phyloP scores from a whole-genome alignment of 2,329 filamentous ascomycete species.

The Dactylellina leptospora region DNA sequence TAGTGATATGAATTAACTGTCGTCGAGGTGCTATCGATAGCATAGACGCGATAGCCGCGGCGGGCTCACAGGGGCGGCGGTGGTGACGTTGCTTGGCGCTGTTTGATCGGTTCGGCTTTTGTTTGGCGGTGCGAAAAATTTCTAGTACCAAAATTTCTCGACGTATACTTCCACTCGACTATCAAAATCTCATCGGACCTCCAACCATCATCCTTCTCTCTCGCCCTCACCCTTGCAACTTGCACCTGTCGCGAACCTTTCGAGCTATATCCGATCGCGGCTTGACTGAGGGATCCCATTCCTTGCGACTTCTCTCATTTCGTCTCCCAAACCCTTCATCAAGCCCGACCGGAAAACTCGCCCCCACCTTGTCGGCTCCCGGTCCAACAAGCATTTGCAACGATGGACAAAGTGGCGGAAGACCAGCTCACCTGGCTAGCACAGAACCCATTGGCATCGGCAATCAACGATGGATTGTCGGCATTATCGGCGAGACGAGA shows the following conservation, averaged over 20 bases:
- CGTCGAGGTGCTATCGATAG: constrained; percentile 9
- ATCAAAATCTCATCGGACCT: too few relatives aligned
- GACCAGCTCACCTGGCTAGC: constrained; percentile 71
- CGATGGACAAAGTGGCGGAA: constrained; percentile 51
- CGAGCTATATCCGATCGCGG: not conserved
- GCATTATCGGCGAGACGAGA: constrained; percentile 86
- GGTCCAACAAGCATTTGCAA: constrained; percentile 57
- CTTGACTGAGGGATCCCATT: constrained; percentile 43
- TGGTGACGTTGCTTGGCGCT: constrained; percentile 46
- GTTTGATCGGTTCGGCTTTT: constrained; percentile 16
- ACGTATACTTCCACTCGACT: constrained; percentile 7
- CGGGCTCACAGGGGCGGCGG: constrained; percentile 11
- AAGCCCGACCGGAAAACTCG: constrained; percentile 56
- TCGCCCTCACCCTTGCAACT: too few relatives aligned
- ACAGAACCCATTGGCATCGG: constrained; percentile 75
- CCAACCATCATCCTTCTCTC: too few relatives aligned
- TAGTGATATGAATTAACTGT: too few relatives aligned
- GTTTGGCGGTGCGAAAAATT: constrained; percentile 41
- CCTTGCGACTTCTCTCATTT: constrained; percentile 55
- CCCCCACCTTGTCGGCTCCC: constrained; percentile 52
- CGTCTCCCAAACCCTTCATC: constrained; percentile 56
- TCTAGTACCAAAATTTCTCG: constrained; percentile 51
- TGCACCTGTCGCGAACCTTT: too few relatives aligned
- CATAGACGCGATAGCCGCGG: constrained; percentile 47
- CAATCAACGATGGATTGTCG: constrained; percentile 78